Evolutionary conservation across 225 moss, liverwort and hornwort genomes (phyloP).

Genomic region (Climacium dendroides): DNA sequence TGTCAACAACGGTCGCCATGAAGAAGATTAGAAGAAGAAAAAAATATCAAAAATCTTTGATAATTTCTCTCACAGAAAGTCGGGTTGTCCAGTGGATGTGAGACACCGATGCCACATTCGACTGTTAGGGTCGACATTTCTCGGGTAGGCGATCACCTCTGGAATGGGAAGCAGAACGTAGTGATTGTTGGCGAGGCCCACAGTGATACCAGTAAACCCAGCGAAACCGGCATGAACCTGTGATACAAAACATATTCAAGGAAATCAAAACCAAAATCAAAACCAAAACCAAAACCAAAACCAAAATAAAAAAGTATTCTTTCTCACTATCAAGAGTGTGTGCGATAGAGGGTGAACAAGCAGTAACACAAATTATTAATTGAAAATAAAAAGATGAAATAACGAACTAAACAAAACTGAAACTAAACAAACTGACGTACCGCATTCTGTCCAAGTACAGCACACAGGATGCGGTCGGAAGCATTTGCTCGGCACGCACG

Average conservation of each 20-base stretch:
- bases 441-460: conserved; percentile 93
- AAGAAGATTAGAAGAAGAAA: not conserved
- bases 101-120: conserved; percentile 98
- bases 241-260: not conserved
- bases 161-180: conserved; percentile 80
- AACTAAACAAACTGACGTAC: conserved; percentile 11
- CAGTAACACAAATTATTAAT: too few relatives aligned
- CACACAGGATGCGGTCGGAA: conserved; percentile 83
- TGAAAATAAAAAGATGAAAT: not conserved
- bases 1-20: not conserved
- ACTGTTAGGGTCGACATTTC: conserved; percentile 85
- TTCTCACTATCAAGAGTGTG: not conserved
- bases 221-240: conserved; percentile 81
- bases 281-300: not conserved
- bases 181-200: conserved; percentile 84
- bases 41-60: not conserved
- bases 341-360: too few relatives aligned
- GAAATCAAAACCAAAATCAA: too few relatives aligned
- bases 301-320: not conserved
- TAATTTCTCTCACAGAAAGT: conserved; percentile 20
- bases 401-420: not conserved
- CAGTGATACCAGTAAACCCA: conserved; percentile 84
- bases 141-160: conserved; percentile 62
- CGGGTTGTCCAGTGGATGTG: conserved; percentile 91
- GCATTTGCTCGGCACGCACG: conserved; percentile 92